Conservation (phyloP, 2,329 filamentous ascomycete species). For the Fusarium acutatum region DNA sequence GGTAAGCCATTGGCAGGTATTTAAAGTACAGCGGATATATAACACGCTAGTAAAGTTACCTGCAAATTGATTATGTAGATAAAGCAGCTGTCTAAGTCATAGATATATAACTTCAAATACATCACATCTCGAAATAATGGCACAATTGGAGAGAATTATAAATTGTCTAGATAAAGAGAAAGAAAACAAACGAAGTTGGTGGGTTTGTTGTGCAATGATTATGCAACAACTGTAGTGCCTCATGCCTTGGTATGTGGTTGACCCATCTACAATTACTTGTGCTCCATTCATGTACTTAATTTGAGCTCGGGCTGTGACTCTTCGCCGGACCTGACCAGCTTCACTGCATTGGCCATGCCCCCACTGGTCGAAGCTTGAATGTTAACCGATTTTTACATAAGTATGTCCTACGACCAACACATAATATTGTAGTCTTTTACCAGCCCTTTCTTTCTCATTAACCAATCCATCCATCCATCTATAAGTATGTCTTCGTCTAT, state of each 20-base stretch:
- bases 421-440: neutral
- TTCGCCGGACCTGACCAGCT: neutral
- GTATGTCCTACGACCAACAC: no score
- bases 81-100: no score
- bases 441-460: neutral
- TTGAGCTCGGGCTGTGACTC: neutral
- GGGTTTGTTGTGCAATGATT: neutral
- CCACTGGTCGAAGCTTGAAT: neutral
- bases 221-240: neutral
- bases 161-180: no score
- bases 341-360: neutral
- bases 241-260: neutral
- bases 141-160: no score
- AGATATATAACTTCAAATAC: no score
- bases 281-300: neutral
- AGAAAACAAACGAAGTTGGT: no score
- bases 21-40: no score
- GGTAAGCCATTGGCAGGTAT: no score
- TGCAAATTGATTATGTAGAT: no score
- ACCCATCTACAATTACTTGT: neutral
- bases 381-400: neutral
- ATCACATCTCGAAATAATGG: no score
- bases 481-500: neutral
- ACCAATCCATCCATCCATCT: fast-evolving
- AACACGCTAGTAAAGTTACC: no score